Percentiles rank a stretch among this genome's conserved stretches.
phyloP scores from a whole-genome alignment of 176 grass and related monocot genomes.

The Rhipidocladum racemiflorum region DNA sequence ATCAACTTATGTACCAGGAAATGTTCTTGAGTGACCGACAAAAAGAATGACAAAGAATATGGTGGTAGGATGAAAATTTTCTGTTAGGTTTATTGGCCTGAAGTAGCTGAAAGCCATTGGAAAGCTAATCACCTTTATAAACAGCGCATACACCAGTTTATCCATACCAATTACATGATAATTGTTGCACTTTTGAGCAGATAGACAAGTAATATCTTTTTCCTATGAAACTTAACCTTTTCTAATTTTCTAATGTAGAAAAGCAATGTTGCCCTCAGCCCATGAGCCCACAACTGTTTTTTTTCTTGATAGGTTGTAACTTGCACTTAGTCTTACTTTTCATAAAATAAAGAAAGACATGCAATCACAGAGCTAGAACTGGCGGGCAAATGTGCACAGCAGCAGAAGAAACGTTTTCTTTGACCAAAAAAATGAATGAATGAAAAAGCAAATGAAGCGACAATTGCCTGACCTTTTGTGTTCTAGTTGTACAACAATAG shows the following conservation, averaged over 20 bases:
- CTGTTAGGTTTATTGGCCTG: background rate
- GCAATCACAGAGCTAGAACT: background rate
- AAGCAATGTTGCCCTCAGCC: background rate
- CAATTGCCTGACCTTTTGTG: conserved; percentile 23
- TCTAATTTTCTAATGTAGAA: background rate
- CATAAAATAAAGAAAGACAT: background rate
- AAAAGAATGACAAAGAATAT: background rate
- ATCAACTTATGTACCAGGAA: background rate
- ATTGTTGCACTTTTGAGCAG: background rate
- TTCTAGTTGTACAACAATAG: background rate
- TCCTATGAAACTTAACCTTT: background rate
- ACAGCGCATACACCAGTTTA: background rate
- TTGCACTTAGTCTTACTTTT: background rate
- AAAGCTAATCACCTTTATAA: background rate
- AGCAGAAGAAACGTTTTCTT: background rate
- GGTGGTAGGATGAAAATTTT: background rate
- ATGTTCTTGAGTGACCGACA: background rate
- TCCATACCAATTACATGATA: background rate
- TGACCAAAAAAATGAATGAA: background rate
- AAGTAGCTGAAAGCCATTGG: background rate
- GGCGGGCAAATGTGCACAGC: background rate
- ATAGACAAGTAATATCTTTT: background rate
- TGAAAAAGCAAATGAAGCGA: conserved; percentile 10
- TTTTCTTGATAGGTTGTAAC: background rate
- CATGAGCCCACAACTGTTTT: background rate